Base-by-base conservation (phyloP, 129 eudicot species). In the Ambrosia trifida region DNA sequence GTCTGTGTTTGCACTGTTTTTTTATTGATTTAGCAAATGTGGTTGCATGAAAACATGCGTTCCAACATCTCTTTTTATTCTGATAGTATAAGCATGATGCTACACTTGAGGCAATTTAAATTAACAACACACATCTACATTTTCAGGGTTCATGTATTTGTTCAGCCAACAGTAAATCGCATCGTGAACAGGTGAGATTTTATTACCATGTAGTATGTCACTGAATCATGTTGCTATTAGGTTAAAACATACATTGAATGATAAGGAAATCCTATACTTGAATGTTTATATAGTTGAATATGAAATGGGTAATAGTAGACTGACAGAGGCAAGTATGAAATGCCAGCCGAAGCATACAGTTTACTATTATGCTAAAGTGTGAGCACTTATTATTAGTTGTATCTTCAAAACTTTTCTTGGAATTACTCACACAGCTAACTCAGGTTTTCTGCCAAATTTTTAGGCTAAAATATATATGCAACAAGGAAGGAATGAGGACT, bases 391-490 rank as follows among this genome's bases (percentile, higher is more conserved):
- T 46, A 61, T 30, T 3, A 31, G 59, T 10, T 5, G 0, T 3
- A 31, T 60, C 46, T 17, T 45, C 60, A 17, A 17, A 59, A 60
- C 33, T 14, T 44, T 45, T 38, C 32, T 10, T 50, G 47, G 56
- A 18, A 33, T 11, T 19, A 20, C 63, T 36, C 5, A 66, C 17
- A 66, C 68, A 72, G n/a, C 66, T 76, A 69, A 77, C 28, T 16
- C n/a, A 13, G 50, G 51, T 69, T 47, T 76, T 38, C 24, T 62
- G 19, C 14, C 28, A 33, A 45, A 17, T 61, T 53, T 78, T 70
- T 72, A 93, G 98, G 88, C 94, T 93, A 46, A 93, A 89, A 72
- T 89, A 82, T 75, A 89, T 93, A 75, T 93, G 98, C 72, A 87
- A 77, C 66, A 87, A 80, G 80, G 98, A 93, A 83, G 86, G 90